A percentile compares a stretch with the other conserved stretches of the same genome.
These are phyloP conservation scores for Arctium lappa DNA, from an alignment of 129 eudicot species.

Conservation along the genomic window DNA sequence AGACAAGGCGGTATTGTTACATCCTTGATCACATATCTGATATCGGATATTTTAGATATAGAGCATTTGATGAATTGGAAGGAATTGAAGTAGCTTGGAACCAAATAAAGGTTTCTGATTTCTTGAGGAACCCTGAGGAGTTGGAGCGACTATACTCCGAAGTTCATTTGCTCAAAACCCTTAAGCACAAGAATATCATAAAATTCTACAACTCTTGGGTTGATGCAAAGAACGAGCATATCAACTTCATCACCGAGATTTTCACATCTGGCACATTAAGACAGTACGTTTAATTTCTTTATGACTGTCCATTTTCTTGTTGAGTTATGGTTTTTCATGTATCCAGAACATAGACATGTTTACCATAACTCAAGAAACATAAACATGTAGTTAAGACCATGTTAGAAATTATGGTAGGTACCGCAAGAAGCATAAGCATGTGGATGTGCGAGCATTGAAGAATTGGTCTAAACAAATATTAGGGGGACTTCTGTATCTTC, in stretches of 20 bases:
- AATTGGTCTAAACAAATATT: conserved; percentile 52
- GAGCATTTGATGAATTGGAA: conserved; percentile 63
- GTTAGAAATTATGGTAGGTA: conserved; percentile 30
- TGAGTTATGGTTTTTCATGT: neutral
- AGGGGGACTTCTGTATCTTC: conserved; percentile 48
- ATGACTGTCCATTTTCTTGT: neutral
- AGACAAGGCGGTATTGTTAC: neutral
- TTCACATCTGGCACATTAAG: conserved; percentile 63
- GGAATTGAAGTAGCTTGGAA: conserved; percentile 72
- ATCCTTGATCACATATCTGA: neutral
- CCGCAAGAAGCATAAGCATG: conserved; percentile 46
- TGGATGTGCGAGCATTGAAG: conserved; percentile 43
- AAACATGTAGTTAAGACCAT: conserved; percentile 5
- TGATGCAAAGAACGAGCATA: conserved; percentile 45
- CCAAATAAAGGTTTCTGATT: conserved; percentile 46
- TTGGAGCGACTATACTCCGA: conserved; percentile 60
- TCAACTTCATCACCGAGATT: conserved; percentile 59
- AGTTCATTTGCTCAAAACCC: conserved; percentile 55
- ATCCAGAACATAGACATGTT: neutral
- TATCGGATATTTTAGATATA: conserved; percentile 31
- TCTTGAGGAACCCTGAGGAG: conserved; percentile 53
- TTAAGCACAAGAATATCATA: conserved; percentile 49
- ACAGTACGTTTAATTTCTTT: conserved; percentile 37
- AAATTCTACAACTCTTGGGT: conserved; percentile 69
- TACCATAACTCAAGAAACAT: neutral